Conservation (phyloP, 768 basidiomycete species). For the Russula compacta region DNA sequence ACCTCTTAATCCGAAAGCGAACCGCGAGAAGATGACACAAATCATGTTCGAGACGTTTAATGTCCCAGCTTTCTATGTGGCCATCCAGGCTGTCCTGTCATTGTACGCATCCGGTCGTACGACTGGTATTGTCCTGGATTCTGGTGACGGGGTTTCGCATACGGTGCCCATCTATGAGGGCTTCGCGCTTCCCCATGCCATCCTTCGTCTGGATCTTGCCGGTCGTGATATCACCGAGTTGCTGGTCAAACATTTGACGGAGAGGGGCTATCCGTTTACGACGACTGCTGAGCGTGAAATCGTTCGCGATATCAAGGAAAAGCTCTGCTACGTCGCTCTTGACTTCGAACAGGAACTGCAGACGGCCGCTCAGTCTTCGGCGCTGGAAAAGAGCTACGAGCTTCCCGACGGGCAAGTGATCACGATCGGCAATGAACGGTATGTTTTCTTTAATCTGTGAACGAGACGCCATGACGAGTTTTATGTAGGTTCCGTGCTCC, state of each 20-base stretch:
- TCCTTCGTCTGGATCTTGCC: not conserved
- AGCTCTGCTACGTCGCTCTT: not conserved
- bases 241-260: not conserved
- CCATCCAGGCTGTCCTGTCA: conserved; percentile 31
- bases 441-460: not conserved
- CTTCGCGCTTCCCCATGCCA: not conserved
- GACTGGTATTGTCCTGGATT: conserved; percentile 41
- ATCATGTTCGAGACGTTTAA: conserved; percentile 77
- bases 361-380: not conserved
- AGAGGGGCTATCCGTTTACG: not conserved
- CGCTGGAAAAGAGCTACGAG: not conserved
- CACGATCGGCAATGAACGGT: not conserved
- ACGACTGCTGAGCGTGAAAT: not conserved
- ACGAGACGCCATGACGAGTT: not conserved
- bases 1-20: conserved; percentile 63
- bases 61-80: conserved; percentile 57
- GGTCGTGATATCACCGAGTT: not conserved
- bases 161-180: not conserved
- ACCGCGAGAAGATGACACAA: conserved; percentile 67
- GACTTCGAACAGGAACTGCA: not conserved
- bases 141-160: conserved; percentile 9
- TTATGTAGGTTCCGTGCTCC: conserved; percentile 42
- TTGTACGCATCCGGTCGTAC: conserved; percentile 91
- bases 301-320: not conserved
- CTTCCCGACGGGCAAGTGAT: not conserved